phyloP scores from a whole-genome alignment of 306 rosid genomes.

The Casuarina glauca region DNA sequence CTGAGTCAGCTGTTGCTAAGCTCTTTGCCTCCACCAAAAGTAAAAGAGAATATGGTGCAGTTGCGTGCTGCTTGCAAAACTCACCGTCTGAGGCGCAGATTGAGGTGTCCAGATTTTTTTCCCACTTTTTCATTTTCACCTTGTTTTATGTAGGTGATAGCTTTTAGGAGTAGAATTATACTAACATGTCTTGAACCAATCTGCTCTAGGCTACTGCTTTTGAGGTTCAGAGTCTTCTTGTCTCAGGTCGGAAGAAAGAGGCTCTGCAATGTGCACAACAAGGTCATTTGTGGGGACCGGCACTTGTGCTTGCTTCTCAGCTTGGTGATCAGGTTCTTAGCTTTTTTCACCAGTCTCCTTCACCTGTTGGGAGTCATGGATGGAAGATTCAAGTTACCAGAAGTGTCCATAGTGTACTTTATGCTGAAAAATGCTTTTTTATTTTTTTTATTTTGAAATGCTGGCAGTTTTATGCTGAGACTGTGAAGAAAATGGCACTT shows the following conservation, averaged over 20 bases:
- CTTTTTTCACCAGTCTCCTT: not conserved
- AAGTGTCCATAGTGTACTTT: not conserved
- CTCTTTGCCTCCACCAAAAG: constrained; percentile 74
- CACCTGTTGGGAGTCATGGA: not conserved
- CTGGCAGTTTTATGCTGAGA: constrained; percentile 75
- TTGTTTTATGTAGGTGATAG: constrained; percentile 17
- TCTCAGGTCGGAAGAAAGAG: constrained; percentile 85
- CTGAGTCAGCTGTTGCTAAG: constrained; percentile 78
- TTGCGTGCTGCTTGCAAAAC: constrained; percentile 63
- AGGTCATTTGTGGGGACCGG: constrained; percentile 99
- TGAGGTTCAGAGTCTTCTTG: constrained; percentile 85
- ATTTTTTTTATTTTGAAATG: constrained; percentile 13
- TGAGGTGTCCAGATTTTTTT: constrained; percentile 41
- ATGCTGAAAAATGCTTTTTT: not conserved
- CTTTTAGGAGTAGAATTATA: not conserved
- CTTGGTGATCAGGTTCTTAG: constrained; percentile 81
- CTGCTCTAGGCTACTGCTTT: constrained; percentile 68
- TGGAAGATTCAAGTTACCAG: not conserved
- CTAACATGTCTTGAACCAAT: constrained; percentile 19
- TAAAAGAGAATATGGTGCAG: constrained; percentile 48
- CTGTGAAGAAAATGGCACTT: constrained; percentile 92
- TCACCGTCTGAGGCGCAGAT: constrained; percentile 79
- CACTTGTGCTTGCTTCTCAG: constrained; percentile 90
- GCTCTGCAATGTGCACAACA: constrained; percentile 87
- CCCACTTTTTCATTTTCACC: not conserved